Conservation (phyloP, 2,329 filamentous ascomycete species). For the Fusarium avenaceum region DNA sequence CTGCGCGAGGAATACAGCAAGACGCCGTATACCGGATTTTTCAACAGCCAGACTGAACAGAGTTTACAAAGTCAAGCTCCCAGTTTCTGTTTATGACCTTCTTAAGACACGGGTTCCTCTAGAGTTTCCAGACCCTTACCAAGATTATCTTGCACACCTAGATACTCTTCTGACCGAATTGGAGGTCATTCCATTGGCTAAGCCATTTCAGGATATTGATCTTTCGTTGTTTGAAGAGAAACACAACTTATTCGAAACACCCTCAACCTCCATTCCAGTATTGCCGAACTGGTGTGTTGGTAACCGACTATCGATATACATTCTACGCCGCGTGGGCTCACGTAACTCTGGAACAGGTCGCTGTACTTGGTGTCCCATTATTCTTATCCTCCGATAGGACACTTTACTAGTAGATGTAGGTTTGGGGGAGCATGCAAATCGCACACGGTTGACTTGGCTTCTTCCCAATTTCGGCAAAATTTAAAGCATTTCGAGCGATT, state of each 20-base stretch:
- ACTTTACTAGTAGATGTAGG: slow-evolving; percentile 23
- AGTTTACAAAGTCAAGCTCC: slow-evolving; percentile 16
- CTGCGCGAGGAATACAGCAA: slow-evolving; percentile 36
- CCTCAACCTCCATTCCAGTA: slow-evolving; percentile 16
- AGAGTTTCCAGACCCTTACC: slow-evolving; percentile 7
- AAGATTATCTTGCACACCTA: slow-evolving; percentile 25
- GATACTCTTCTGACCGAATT: slow-evolving; percentile 36
- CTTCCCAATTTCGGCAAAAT: slow-evolving; percentile 18
- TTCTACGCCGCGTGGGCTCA: slow-evolving; percentile 11
- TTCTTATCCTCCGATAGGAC: slow-evolving; percentile 10
- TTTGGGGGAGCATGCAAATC: slow-evolving; percentile 44
- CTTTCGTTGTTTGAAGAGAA: slow-evolving; percentile 30
- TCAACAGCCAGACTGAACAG: slow-evolving; percentile 24
- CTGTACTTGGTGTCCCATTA: slow-evolving; percentile 16
- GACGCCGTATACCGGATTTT: slow-evolving; percentile 39
- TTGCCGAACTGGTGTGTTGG: slow-evolving; percentile 6
- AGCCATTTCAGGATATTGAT: slow-evolving; percentile 25
- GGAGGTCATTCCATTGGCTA: slow-evolving; percentile 32
- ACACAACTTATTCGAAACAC: slow-evolving; percentile 35
- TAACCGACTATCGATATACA: slow-evolving; percentile 19
- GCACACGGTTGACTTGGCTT: slow-evolving; percentile 15
- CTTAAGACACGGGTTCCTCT: slow-evolving; percentile 1
- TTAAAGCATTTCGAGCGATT: slow-evolving; percentile 21
- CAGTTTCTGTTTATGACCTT: slow-evolving; percentile 2
- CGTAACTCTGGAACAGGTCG: slow-evolving; percentile 21